Evolutionary conservation across 2,329 filamentous ascomycete genomes (phyloP), one percentile per base, ranked within the genome.

Genomic region (Pseudopyrenochaeta lycopersici): DNA sequence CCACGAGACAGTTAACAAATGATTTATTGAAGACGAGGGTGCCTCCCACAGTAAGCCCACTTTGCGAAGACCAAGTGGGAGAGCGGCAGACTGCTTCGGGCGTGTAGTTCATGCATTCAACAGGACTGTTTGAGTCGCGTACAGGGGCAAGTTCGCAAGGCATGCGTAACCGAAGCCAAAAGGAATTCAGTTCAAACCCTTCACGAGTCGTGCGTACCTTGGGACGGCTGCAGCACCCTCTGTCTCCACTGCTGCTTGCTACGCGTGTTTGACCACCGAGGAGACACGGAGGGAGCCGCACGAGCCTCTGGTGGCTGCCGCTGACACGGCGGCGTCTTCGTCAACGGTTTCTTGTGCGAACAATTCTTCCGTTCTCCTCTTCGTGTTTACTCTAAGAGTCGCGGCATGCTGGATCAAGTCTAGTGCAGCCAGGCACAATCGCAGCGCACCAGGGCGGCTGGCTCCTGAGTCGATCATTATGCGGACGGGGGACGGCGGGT

Each of bases 141-240:
- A 47, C 57, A 63, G 54, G 57, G 57, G 60, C 39, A 23, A 35
- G 33, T 49, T 38, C 39, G 17, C 35, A 17, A 47, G 53, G 62
- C 54, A 64, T 58, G 62, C 59, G 56, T 48, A 66, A 53, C 53
- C 60, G 65, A 61, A 40, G 44, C 52, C 54, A 50, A 61, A 27
- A 62, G 56, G 44, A 55, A 47, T 44, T 52, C 49, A 53, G 54
- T 45, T 65, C 63, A 65, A 67, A 66, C 62, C 53, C 46, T 23
- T 20, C 18, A 40, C 49, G 56, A 59, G 20, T 59, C 56, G 53
- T 44, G 53, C 30, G 38, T 39, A 27, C 6, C 35, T 49, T 52
- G 50, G 43, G 39, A 48, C 45, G 18, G 18, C 11, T 33, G 39
- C 17, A 40, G 21, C 27, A 31, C 23, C 23, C 38, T 31, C 23